Base-by-base conservation (phyloP, 306 rosid genomes). In the Quercus glauca region DNA sequence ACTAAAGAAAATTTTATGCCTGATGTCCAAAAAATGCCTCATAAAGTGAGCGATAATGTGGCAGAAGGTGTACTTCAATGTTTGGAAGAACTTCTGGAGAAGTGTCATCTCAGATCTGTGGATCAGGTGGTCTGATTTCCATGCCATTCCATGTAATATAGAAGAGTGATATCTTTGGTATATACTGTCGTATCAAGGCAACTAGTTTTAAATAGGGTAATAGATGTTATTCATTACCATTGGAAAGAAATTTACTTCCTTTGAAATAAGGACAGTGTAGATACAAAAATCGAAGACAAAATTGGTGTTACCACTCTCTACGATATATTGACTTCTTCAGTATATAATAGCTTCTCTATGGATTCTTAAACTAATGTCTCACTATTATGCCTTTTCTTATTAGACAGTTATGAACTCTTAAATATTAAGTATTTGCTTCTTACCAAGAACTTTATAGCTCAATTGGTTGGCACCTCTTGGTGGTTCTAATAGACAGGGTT, bases 51-150 rank as follows among this genome's bases (percentile, higher is more conserved):
- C 67, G 99, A 95, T 69, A 63, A 77, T 3, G 88, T 95, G 81
- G 99, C 98, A 12, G 98, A 95, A 92, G 96, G 97, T 23, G 90
- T 91, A 29, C 88, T 95, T 76, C 85, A 75, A 56, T 95, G 99
- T 88, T 89, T 95, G 80, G 91, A 88, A 82, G 98, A 91, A 74
- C 92, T 95, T 75, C 85, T 95, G 72, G 85, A 70, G 76, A 95
- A 95, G 91, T 95, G 99, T 79, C 77, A 52, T 77, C 79, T 95
- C 79, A 90, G 82, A 82, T 92, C 99, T 57, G 91, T 89, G 81
- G 93, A 92, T 73, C 99, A 92, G 99, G 99, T 95, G 59, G 70
- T 80, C 77, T 73, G 55, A 71, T 84, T 80, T 73, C 57, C 71
- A 31, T 83, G 31, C 64, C 43, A 43, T 81, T 79, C 73, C 14